Percentiles rank a stretch among this genome's conserved stretches.
These are phyloP conservation scores for Solanum commersonii DNA, from an alignment of 257 asterid genomes.

Conservation along the genomic window DNA sequence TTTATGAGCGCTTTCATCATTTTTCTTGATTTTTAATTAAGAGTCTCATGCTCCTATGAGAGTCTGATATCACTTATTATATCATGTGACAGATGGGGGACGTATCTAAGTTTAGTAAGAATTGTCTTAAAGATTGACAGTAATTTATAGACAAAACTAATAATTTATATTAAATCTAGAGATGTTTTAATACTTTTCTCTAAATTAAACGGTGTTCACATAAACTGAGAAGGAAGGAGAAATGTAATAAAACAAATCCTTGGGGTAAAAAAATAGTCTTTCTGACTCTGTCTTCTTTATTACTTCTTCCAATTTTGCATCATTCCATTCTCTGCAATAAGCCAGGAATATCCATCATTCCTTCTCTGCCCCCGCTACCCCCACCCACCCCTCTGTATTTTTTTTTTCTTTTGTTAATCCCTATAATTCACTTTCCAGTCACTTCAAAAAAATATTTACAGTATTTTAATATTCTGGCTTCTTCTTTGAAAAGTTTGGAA, in stretches of 20 bases:
- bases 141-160: too few relatives aligned
- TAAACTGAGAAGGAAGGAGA: background rate
- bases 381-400: background rate
- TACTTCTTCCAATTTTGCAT: background rate
- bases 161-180: too few relatives aligned
- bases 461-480: background rate
- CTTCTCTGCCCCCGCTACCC: background rate
- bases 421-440: background rate
- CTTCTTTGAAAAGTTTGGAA: background rate
- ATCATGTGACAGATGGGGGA: too few relatives aligned
- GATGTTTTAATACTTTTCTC: too few relatives aligned
- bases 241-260: background rate
- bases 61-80: too few relatives aligned
- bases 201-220: too few relatives aligned
- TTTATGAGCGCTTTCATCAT: too few relatives aligned
- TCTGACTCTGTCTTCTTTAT: background rate
- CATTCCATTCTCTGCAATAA: slow-evolving; percentile 8
- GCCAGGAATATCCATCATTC: slow-evolving; percentile 27
- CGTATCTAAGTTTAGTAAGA: too few relatives aligned
- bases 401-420: background rate
- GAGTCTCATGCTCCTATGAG: too few relatives aligned
- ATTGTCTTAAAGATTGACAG: too few relatives aligned
- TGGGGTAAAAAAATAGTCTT: background rate
- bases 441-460: background rate
- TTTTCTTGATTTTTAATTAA: too few relatives aligned